phyloP scores from a whole-genome alignment of 2,329 filamentous ascomycete genomes.

The Venturia carpophila region DNA sequence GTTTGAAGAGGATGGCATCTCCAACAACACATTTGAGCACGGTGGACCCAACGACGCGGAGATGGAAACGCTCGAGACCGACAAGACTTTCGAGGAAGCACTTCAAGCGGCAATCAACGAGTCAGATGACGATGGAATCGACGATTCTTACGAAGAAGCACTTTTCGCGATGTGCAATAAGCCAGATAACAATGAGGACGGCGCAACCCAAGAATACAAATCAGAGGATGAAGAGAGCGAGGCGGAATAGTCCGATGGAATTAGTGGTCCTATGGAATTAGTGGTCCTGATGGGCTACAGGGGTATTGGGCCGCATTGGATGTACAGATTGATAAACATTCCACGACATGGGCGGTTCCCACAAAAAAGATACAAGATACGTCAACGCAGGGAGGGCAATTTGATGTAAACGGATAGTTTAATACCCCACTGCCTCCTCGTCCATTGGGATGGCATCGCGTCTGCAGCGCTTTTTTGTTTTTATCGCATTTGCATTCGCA shows the following conservation, averaged over 20 bases:
- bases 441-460: slow-evolving; percentile 1
- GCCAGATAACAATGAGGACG: not conserved
- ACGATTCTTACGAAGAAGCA: not conserved
- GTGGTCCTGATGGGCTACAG: not conserved
- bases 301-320: not conserved
- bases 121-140: not conserved
- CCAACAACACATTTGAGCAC: not conserved
- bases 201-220: not conserved
- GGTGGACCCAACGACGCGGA: not conserved
- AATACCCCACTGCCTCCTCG: not conserved
- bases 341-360: not conserved
- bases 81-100: not conserved
- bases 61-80: not conserved
- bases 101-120: not conserved
- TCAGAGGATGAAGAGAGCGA: not conserved
- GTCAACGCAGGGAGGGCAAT: not conserved
- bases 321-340: not conserved
- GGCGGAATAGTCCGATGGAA: not conserved
- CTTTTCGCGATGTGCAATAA: not conserved
- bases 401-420: not conserved
- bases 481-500: not conserved
- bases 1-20: not conserved
- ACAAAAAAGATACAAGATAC: not conserved
- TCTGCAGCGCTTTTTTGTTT: not conserved
- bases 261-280: not conserved